Base-by-base conservation (phyloP, 805 yeast species). In the Spathaspora hagerdaliae region DNA sequence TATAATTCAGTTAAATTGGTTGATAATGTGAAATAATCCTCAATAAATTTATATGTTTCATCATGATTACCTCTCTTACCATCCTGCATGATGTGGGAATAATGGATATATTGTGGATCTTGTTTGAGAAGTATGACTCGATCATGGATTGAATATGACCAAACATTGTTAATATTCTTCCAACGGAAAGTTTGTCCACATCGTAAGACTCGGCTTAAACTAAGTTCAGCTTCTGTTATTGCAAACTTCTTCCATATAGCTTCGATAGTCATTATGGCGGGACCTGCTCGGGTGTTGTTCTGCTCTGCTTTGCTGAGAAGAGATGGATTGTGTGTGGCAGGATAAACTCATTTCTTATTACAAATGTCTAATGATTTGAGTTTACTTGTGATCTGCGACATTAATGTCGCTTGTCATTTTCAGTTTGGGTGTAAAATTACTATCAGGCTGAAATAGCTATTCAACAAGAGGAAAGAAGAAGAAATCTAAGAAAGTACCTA, bases 121-220 rank as follows among this genome's bases (percentile, higher is more conserved):
- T 90, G 96, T 46, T 65, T 76, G 26, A 92, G 63, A 26, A 88
- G 68, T 1, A 91, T 64, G 6, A 90, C 79, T 43, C 82, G 69
- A 49, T 82, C 81, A 12, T 69, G 62, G 24, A 80, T 60, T 0
- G 88, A 75, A 49, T 85, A 82, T 0, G 87, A 74, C 89, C 89
- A 92, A 7, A 75, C 71, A 41, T 71, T 73, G 49, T 81, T 74
- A 39, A 78, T 69, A 47, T 75, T 77, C 55, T 82, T 82, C 96
- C 96, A 87, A 43, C 87, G 64, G 56, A 88, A 88, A 0, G 95
- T 82, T 65, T 88, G 96, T 1, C 96, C 96, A 57, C 96, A 86
- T 37, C 94, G 68, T 27, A 88, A 69, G 0, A 88, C 91, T 35
- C 79, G 78, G 4, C 81, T 63, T 4, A 88, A 63, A n/a, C 75